phyloP scores from a whole-genome alignment of 2,329 filamentous ascomycete genomes.

The Sporothrix luriei region DNA sequence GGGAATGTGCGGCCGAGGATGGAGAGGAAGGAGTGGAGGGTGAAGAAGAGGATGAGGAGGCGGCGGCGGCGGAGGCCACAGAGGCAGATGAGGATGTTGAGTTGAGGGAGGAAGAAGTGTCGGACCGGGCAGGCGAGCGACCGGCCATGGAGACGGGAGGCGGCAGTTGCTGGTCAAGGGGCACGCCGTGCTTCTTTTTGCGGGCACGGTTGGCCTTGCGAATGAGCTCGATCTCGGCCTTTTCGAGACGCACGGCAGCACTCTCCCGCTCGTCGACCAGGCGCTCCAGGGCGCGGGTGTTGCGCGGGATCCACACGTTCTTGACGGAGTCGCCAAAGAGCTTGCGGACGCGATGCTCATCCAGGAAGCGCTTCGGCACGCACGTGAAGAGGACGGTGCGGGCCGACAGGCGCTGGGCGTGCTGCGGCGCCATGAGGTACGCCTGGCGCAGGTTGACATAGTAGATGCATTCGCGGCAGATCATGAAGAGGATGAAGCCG shows the following conservation, averaged over 20 bases:
- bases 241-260: constrained; percentile 76
- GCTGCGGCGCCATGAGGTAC: constrained; percentile 82
- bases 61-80: neutral
- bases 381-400: constrained; percentile 91
- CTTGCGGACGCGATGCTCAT: constrained; percentile 69
- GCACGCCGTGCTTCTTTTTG: constrained; percentile 49
- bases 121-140: neutral
- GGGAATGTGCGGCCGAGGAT: neutral
- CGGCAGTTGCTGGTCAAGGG: neutral
- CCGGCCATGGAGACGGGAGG: constrained; percentile 32
- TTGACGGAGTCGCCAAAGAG: constrained; percentile 80
- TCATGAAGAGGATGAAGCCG: constrained; percentile 82
- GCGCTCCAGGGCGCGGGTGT: constrained; percentile 73
- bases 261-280: constrained; percentile 76
- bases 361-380: constrained; percentile 75
- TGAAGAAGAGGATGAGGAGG: constrained; percentile 16
- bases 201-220: constrained; percentile 68
- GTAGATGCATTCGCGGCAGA: constrained; percentile 88
- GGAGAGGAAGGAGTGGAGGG: constrained; percentile 20
- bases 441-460: constrained; percentile 94
- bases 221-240: constrained; percentile 79
- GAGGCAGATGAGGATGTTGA: constrained; percentile 21
- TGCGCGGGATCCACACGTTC: constrained; percentile 79
- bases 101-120: constrained; percentile 1
- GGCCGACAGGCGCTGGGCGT: constrained; percentile 82